Conservation (phyloP, 208 protist species). For the Lotmaria passim region DNA sequence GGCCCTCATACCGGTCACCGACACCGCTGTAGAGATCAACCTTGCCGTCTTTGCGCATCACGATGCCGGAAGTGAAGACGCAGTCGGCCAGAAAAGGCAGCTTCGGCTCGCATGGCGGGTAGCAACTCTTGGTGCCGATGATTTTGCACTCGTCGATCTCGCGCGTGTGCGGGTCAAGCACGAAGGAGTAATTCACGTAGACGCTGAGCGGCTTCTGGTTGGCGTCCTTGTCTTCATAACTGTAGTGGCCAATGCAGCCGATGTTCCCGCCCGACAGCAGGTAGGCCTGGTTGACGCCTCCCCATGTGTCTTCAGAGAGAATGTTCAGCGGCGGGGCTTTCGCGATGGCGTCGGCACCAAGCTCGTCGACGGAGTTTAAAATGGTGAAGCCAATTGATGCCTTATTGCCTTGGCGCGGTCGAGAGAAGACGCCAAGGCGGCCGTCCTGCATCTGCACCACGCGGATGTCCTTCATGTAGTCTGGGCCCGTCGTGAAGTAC, state of each 20-base stretch:
- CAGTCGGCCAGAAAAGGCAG: constrained; percentile 51
- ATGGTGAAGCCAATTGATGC: constrained; percentile 63
- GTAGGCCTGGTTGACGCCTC: constrained; percentile 71
- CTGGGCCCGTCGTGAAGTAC: constrained; percentile 54
- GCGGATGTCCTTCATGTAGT: constrained; percentile 70
- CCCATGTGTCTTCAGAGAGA: constrained; percentile 57
- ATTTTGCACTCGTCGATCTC: constrained; percentile 42
- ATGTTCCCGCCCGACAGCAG: constrained; percentile 57
- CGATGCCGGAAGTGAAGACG: constrained; percentile 64
- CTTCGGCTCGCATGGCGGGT: constrained; percentile 52
- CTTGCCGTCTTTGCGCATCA: constrained; percentile 69
- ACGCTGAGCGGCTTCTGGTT: constrained; percentile 43
- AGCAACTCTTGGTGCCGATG: constrained; percentile 66
- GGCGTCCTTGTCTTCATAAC: constrained; percentile 53
- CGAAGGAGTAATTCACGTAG: constrained; percentile 71
- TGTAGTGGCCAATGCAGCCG: constrained; percentile 76
- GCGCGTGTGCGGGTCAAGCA: constrained; percentile 55
- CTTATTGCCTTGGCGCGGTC: constrained; percentile 45
- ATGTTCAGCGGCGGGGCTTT: constrained; percentile 57
- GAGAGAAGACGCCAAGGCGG: constrained; percentile 68
- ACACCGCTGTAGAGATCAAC: constrained; percentile 74
- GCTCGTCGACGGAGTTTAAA: constrained; percentile 50
- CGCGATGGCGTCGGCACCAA: constrained; percentile 51
- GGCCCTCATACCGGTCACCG: constrained; percentile 61
- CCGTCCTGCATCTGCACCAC: constrained; percentile 46